Evolutionary conservation across 129 eudicot genomes (phyloP).

Genomic region (Tagetes patula): DNA sequence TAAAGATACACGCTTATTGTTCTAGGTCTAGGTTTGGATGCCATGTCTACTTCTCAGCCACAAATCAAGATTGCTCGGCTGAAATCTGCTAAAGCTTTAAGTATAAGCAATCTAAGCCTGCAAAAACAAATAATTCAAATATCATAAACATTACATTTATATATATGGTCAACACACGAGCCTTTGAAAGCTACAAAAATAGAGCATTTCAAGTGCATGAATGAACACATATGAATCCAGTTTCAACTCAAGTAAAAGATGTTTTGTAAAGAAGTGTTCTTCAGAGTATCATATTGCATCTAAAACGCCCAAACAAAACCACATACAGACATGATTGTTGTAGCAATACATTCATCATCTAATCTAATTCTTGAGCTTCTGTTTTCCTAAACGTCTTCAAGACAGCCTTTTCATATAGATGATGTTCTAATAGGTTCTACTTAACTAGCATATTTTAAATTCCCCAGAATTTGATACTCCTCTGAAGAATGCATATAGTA

Average conservation of each 20-base stretch:
- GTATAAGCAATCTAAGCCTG: conserved; percentile 32
- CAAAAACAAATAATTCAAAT: conserved; percentile 14
- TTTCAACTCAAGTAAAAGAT: not conserved
- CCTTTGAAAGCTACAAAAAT: conserved; percentile 6
- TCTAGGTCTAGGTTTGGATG: conserved; percentile 52
- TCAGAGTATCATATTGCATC: not conserved
- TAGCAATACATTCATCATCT: conserved; percentile 6
- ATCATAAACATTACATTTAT: not conserved
- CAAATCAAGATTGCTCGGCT: conserved; percentile 27
- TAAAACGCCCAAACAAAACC: not conserved
- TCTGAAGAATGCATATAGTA: not conserved
- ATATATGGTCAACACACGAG: not conserved
- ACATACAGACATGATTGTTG: not conserved
- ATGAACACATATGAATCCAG: not conserved
- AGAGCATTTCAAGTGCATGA: conserved; percentile 9
- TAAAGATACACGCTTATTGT: conserved; percentile 72
- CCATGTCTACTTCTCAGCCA: conserved; percentile 45
- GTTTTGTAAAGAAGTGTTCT: not conserved
- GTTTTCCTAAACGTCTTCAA: not conserved
- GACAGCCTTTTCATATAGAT: not conserved
- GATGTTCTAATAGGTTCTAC: not conserved
- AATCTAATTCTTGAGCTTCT: not conserved
- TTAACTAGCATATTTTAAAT: not conserved
- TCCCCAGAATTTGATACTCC: not conserved
- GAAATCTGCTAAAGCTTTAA: conserved; percentile 24